Percentiles rank a stretch among this genome's conserved stretches.
phyloP scores from a whole-genome alignment of 2,329 filamentous ascomycete species.

The Tolypocladium album region DNA sequence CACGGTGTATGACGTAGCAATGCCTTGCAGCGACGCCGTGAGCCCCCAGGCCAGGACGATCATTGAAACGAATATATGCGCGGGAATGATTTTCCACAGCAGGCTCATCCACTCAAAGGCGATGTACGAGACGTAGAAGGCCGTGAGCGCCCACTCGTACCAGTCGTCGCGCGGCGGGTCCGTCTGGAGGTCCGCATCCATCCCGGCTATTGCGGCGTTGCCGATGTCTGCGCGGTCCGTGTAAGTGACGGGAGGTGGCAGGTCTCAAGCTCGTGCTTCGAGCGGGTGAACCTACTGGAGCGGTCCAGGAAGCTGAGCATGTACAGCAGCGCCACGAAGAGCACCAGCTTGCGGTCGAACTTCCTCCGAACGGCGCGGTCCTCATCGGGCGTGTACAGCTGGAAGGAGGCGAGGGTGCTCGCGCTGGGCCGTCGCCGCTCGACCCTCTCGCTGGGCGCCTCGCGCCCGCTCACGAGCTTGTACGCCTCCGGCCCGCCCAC shows the following conservation, averaged over 20 bases:
- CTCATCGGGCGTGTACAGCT: slow-evolving; percentile 52
- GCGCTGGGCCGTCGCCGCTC: not conserved
- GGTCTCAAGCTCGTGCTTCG: no score
- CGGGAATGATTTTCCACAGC: slow-evolving; percentile 48
- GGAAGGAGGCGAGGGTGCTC: slow-evolving; percentile 24
- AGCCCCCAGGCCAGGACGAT: slow-evolving; percentile 73
- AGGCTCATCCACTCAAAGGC: slow-evolving; percentile 55
- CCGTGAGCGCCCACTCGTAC: slow-evolving; percentile 50
- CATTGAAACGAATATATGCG: slow-evolving; percentile 46
- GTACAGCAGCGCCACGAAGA: slow-evolving; percentile 75
- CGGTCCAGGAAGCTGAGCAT: slow-evolving; percentile 78
- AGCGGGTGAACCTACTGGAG: slow-evolving; percentile 49
- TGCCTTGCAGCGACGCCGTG: slow-evolving; percentile 61
- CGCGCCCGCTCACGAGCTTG: slow-evolving; percentile 16
- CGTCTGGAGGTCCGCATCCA: slow-evolving; percentile 50
- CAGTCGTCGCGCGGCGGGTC: slow-evolving; percentile 30
- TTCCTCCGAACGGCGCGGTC: slow-evolving; percentile 60
- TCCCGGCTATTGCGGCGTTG: slow-evolving; percentile 52
- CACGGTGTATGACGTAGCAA: slow-evolving; percentile 51
- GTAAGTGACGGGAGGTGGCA: no score
- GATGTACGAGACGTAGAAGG: slow-evolving; percentile 55
- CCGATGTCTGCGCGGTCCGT: slow-evolving; percentile 39
- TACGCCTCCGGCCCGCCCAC: slow-evolving; percentile 19
- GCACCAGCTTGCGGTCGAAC: slow-evolving; percentile 66
- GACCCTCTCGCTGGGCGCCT: not conserved